Evolutionary conservation across 2,329 filamentous ascomycete species (phyloP).

Genomic region (Sporothrix protearum): DNA sequence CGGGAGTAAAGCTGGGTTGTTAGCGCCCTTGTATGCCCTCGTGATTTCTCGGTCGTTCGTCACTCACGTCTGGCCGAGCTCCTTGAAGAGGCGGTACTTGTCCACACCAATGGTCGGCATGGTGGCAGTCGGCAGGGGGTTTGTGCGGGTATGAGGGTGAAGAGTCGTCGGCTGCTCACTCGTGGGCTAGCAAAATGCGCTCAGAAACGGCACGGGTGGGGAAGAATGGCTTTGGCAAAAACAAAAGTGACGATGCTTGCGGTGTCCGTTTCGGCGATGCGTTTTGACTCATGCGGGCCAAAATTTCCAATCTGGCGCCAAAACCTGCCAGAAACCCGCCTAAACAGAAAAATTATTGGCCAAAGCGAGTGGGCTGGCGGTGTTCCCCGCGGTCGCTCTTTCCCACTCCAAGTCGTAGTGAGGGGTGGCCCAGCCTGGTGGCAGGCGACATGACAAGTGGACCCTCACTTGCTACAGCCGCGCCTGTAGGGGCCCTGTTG

Average conservation of each 20-base stretch:
- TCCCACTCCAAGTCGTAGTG: slow-evolving; percentile 14
- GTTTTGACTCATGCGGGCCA: slow-evolving; percentile 22
- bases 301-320: slow-evolving; percentile 10
- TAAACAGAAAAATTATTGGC: slow-evolving; percentile 10
- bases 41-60: slow-evolving; percentile 17
- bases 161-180: background rate
- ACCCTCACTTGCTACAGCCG: slow-evolving; percentile 8
- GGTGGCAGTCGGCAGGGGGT: background rate
- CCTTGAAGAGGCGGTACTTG: slow-evolving; percentile 93
- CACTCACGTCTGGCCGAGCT: slow-evolving; percentile 75
- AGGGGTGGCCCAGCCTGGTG: slow-evolving; percentile 19
- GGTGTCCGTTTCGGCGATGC: slow-evolving; percentile 4
- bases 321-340: background rate
- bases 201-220: background rate
- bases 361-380: slow-evolving; percentile 5
- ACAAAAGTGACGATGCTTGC: background rate
- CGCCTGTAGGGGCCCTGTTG: background rate
- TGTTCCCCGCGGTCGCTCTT: slow-evolving; percentile 14
- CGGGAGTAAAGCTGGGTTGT: slow-evolving; percentile 69
- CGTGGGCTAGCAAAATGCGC: background rate
- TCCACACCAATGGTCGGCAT: slow-evolving; percentile 92
- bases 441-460: background rate
- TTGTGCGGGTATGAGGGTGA: background rate
- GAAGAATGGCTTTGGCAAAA: slow-evolving; percentile 1
- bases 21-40: background rate